Evolutionary conservation across 1,139 yeast genomes (phyloP).

Genomic region (Wickerhamomyces sp.): DNA sequence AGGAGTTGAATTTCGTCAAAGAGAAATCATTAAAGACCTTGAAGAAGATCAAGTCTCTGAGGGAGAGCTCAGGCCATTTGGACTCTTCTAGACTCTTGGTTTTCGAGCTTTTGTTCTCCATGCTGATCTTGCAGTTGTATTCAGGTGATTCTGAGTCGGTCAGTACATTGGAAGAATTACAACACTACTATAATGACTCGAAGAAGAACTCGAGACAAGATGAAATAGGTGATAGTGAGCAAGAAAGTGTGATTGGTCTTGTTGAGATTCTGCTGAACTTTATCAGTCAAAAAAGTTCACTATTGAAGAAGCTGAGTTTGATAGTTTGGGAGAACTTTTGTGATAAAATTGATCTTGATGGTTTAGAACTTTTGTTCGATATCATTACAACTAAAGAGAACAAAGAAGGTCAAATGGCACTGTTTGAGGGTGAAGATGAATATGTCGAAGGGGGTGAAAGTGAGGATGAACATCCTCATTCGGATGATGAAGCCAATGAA

Average conservation of each 20-base stretch:
- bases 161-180: slow-evolving; percentile 68
- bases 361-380: slow-evolving; percentile 57
- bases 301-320: slow-evolving; percentile 66
- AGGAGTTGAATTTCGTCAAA: slow-evolving; percentile 43
- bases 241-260: slow-evolving; percentile 50
- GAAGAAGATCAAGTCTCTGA: slow-evolving; percentile 36
- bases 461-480: slow-evolving; percentile 37
- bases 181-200: slow-evolving; percentile 42
- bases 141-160: slow-evolving; percentile 74
- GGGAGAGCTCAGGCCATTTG: slow-evolving; percentile 33
- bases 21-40: slow-evolving; percentile 47
- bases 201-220: slow-evolving; percentile 25
- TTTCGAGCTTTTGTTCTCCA: slow-evolving; percentile 65
- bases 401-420: slow-evolving; percentile 69
- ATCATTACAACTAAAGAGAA: slow-evolving; percentile 74
- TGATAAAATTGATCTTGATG: slow-evolving; percentile 40
- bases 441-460: slow-evolving; percentile 39
- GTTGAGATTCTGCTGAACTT: slow-evolving; percentile 79
- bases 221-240: slow-evolving; percentile 28
- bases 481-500: slow-evolving; percentile 32
- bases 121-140: slow-evolving; percentile 74
- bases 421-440: slow-evolving; percentile 66
- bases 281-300: slow-evolving; percentile 63
- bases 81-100: slow-evolving; percentile 38
- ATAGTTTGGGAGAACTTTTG: slow-evolving; percentile 73